These are phyloP conservation scores for Stemphylium vesicarium DNA, from an alignment of 2,329 filamentous ascomycete genomes.

Conservation along the genomic window DNA sequence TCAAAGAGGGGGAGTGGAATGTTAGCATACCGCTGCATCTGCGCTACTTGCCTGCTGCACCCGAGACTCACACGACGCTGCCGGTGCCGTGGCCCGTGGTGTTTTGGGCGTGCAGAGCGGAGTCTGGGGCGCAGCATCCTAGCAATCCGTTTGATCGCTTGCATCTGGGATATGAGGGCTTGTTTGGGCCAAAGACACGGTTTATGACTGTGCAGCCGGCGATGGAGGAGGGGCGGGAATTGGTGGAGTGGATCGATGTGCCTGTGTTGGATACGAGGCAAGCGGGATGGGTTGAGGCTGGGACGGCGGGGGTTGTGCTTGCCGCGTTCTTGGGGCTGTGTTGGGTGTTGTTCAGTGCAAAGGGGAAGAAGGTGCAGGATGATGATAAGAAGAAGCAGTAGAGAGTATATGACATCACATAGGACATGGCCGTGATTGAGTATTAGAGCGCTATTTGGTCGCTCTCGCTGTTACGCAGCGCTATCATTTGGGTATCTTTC, in stretches of 20 bases:
- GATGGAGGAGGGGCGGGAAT: background rate
- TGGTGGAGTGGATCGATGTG: slow-evolving; percentile 48
- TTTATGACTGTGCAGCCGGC: slow-evolving; percentile 73
- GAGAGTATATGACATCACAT: background rate
- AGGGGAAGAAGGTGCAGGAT: slow-evolving; percentile 3
- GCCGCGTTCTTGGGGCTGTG: slow-evolving; percentile 54
- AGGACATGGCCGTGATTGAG: background rate
- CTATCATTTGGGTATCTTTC: slow-evolving; percentile 15
- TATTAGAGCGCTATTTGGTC: background rate
- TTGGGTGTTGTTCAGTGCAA: slow-evolving; percentile 48
- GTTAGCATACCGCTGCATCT: slow-evolving; percentile 82
- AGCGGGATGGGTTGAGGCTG: slow-evolving; percentile 49
- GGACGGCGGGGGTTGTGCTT: slow-evolving; percentile 52
- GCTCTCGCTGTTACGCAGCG: slow-evolving; percentile 3
- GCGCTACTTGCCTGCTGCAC: slow-evolving; percentile 69
- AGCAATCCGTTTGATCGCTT: slow-evolving; percentile 83
- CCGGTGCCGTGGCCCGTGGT: slow-evolving; percentile 80
- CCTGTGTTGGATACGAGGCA: slow-evolving; percentile 51
- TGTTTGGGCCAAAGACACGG: slow-evolving; percentile 77
- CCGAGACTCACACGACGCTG: slow-evolving; percentile 47
- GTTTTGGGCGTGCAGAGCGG: slow-evolving; percentile 86
- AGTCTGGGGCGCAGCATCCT: slow-evolving; percentile 69
- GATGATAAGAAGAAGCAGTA: slow-evolving; percentile 34
- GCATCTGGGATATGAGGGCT: slow-evolving; percentile 83
- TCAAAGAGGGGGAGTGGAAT: slow-evolving; percentile 57